Base-by-base conservation (phyloP, 1,284 basidiomycete genomes). In the Malassezia equina region DNA sequence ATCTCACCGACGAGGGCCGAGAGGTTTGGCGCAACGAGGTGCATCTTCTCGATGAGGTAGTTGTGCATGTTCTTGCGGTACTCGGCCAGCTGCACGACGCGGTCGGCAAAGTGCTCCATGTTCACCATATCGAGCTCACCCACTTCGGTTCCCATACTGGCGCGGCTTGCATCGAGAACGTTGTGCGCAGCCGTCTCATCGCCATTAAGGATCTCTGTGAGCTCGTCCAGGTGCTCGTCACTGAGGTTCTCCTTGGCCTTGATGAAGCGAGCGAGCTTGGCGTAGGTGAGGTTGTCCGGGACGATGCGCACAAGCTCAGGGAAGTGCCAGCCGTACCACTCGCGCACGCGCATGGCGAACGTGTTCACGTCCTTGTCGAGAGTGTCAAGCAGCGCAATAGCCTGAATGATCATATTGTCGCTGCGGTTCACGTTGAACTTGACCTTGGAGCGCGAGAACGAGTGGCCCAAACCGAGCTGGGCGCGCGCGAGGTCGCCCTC, bases 271-370 rank as follows among this genome's bases (percentile, higher is more conserved):
- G 84, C 88, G 15, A 86, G 81, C 28, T 81, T 81, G n/a, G 91
- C 90, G 76, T 96, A 99, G 71, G 87, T 85, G 76, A 93, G 85
- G 76, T 94, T 94, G 78, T 98, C 94, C 57, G 90, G 83, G 1
- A 96, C 90, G 68, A 98, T 80, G 69, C 83, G 86, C 78, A 94
- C 83, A 62, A 98, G 86, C 78, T 99, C 94, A 47, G 93, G 93
- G 80, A 95, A 99, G 77, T 98, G 94, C 81, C 94, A 98, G n/a
- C 94, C 93, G 77, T 98, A 98, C 94, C 94, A 98, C 76, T 98
- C 93, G 65, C 93, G 82, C 51, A 95, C 85, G 51, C 93, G 86
- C 93, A 98, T 98, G 24, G 90, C 86, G 76, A 98, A 96, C 24
- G 93, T 84, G 80, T 98, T 98, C 75, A 98, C 90, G 77, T 98